These are phyloP conservation scores for Colletotrichum tropicicola DNA, from an alignment of 2,329 filamentous ascomycete genomes.

Conservation along the genomic window DNA sequence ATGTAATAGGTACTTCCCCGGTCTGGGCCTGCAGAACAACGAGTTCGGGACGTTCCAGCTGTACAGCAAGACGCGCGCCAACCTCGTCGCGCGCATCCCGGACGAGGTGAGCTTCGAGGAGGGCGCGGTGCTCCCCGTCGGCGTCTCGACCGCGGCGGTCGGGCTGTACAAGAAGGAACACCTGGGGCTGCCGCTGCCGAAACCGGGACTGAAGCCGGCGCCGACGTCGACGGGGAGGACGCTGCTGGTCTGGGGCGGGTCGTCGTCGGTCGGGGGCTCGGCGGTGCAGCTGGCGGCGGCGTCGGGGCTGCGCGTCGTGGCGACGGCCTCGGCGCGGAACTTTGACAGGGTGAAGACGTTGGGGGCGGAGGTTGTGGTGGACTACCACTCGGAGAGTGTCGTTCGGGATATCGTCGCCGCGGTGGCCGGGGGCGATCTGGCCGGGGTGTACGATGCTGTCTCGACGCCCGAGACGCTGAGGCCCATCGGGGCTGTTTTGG, in stretches of 20 bases:
- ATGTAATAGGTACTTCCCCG: constrained; percentile 1
- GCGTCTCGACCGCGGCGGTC: constrained; percentile 31
- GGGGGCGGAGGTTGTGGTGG: constrained; percentile 53
- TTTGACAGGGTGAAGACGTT: constrained; percentile 49
- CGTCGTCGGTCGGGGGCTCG: constrained; percentile 52
- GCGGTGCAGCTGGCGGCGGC: constrained; percentile 54
- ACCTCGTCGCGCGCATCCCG: background rate
- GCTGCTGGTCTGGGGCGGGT: constrained; percentile 55
- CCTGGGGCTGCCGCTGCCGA: constrained; percentile 24
- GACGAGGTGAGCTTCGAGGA: background rate
- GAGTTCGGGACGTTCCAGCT: constrained; percentile 12
- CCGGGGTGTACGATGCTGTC: background rate
- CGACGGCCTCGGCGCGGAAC: constrained; percentile 51
- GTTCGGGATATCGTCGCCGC: constrained; percentile 31
- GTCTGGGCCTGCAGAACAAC: background rate
- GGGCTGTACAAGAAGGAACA: constrained; percentile 33
- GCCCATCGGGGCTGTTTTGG: constrained; percentile 1
- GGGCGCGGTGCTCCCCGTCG: constrained; percentile 25
- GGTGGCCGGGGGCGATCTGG: background rate
- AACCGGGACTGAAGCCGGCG: background rate
- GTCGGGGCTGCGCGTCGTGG: constrained; percentile 53
- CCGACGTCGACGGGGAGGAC: constrained; percentile 27
- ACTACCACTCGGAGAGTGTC: constrained; percentile 47
- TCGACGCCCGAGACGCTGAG: background rate
- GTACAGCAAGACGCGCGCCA: constrained; percentile 3